Evolutionary conservation across 2,329 filamentous ascomycete species (phyloP).

Genomic region (Exophiala oligosperma): DNA sequence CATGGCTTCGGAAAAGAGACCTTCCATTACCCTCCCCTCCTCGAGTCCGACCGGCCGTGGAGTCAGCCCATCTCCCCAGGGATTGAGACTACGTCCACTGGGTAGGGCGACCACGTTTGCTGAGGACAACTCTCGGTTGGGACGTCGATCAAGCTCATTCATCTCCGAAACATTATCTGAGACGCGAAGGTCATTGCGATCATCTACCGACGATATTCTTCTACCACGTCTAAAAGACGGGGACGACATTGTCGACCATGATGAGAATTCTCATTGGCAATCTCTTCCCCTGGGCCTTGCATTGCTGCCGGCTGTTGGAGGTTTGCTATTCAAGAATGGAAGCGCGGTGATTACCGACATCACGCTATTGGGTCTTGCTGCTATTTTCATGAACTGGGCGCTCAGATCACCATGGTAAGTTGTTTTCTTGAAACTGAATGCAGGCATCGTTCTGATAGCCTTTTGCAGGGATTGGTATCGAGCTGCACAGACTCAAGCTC

Average conservation of each 20-base stretch:
- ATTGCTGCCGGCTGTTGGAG: conserved; percentile 80
- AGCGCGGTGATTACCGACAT: conserved; percentile 81
- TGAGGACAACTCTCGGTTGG: conserved; percentile 33
- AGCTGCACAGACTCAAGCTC: conserved; percentile 64
- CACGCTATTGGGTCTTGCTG: conserved; percentile 74
- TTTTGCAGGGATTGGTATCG: conserved; percentile 68
- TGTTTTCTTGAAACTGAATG: neutral
- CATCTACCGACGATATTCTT: conserved; percentile 70
- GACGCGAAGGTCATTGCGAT: conserved; percentile 62
- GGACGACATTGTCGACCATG: conserved; percentile 38
- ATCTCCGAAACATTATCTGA: conserved; percentile 75
- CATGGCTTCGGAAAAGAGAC: conserved; percentile 19
- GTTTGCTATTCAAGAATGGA: conserved; percentile 81
- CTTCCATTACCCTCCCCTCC: conserved; percentile 10
- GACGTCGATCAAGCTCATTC: conserved; percentile 69
- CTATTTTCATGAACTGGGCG: conserved; percentile 89
- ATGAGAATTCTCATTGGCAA: conserved; percentile 69
- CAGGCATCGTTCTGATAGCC: conserved; percentile 14
- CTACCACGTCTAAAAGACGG: conserved; percentile 52
- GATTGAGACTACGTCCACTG: conserved; percentile 39
- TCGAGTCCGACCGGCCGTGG: conserved; percentile 13
- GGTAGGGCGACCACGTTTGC: conserved; percentile 39
- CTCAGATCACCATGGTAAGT: conserved; percentile 83
- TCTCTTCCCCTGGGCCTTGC: conserved; percentile 81
- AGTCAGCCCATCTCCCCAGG: conserved; percentile 27